These are phyloP conservation scores for Peribolospora kevripleyi DNA, from an alignment of 768 basidiomycete species.

Conservation along the genomic window DNA sequence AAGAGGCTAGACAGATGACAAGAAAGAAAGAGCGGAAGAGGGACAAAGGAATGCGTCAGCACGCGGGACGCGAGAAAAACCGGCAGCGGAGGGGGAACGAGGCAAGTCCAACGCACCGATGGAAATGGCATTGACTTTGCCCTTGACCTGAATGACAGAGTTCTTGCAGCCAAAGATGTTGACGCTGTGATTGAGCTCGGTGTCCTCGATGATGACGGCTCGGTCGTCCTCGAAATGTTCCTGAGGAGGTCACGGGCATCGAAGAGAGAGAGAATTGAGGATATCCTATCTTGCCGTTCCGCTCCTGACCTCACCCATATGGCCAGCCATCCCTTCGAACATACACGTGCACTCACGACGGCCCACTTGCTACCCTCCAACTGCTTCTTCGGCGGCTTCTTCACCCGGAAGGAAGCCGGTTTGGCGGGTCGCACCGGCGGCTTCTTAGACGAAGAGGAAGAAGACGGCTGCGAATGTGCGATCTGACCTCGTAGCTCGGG, in stretches of 20 bases:
- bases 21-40: background rate
- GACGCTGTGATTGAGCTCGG: constrained; percentile 54
- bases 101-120: constrained; percentile 33
- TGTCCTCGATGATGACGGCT: constrained; percentile 44
- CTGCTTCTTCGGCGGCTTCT: constrained; percentile 73
- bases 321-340: background rate
- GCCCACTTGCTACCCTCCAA: constrained; percentile 85
- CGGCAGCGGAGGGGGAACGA: background rate
- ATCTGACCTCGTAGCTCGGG: constrained; percentile 36
- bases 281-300: background rate
- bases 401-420: constrained; percentile 54
- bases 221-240: constrained; percentile 74
- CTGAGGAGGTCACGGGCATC: constrained; percentile 22
- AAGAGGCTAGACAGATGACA: constrained; percentile 37
- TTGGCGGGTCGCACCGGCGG: constrained; percentile 53
- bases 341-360: constrained; percentile 34
- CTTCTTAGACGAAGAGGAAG: constrained; percentile 24
- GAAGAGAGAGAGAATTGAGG: background rate
- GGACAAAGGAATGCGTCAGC: too few relatives aligned
- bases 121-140: constrained; percentile 85
- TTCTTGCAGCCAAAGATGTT: constrained; percentile 82
- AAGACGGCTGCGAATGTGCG: background rate
- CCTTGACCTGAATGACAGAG: constrained; percentile 53
- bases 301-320: background rate
- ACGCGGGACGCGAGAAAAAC: background rate